phyloP scores from a whole-genome alignment of 2,329 filamentous ascomycete species.

The Verticillium zaregamsianum region DNA sequence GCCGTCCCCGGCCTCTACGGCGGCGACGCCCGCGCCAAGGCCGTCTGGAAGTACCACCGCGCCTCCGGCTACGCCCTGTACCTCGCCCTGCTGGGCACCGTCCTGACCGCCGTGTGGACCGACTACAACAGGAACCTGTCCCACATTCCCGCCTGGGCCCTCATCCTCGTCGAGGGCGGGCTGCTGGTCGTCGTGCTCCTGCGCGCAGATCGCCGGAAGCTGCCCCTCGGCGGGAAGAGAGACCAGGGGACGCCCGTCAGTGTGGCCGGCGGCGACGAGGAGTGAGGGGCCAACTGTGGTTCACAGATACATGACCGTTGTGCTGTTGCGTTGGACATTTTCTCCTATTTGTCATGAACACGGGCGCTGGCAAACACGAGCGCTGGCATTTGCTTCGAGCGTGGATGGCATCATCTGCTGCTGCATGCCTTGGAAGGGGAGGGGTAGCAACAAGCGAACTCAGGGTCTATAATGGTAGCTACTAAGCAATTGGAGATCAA shows the following conservation, averaged over 20 bases:
- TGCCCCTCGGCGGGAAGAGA: constrained; percentile 44
- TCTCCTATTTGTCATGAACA: too few relatives aligned
- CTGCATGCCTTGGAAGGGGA: too few relatives aligned
- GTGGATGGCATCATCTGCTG: too few relatives aligned
- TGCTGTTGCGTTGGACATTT: too few relatives aligned
- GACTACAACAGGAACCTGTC: constrained; percentile 66
- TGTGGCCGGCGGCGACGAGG: not conserved
- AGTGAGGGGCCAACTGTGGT: not conserved
- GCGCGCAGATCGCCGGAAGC: constrained; percentile 76
- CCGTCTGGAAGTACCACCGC: constrained; percentile 87
- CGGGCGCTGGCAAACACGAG: too few relatives aligned
- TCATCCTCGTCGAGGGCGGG: constrained; percentile 61
- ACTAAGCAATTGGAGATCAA: too few relatives aligned
- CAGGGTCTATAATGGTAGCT: too few relatives aligned
- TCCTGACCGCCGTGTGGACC: constrained; percentile 72
- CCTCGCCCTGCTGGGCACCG: constrained; percentile 66
- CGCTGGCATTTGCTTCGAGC: too few relatives aligned
- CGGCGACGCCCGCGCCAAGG: constrained; percentile 73
- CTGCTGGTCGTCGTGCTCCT: constrained; percentile 69
- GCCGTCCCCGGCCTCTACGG: constrained; percentile 72
- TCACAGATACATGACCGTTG: not conserved
- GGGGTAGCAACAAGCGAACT: too few relatives aligned
- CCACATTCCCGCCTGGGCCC: constrained; percentile 71
- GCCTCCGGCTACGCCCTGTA: constrained; percentile 70
- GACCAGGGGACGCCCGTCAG: not conserved